Percentiles rank a stretch among this genome's conserved stretches.
Conservation (phyloP, 169 alveolate species). For the Miamiensis avidus region DNA sequence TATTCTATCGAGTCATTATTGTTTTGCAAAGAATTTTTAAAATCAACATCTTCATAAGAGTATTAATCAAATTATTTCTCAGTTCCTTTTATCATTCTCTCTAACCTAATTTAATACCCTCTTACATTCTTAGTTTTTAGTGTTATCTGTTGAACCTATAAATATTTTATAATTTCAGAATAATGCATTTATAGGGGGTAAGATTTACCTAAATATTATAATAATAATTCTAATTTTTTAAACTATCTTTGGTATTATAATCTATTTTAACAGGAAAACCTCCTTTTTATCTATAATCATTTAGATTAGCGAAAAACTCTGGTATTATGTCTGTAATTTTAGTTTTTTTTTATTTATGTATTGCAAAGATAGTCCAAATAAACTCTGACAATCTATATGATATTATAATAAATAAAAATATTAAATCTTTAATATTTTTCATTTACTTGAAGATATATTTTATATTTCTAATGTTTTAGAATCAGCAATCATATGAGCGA, state of each 20-base stretch:
- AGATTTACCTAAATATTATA: neutral
- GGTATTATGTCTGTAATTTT: neutral
- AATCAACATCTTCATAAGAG: too few species aligned
- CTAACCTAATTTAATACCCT: neutral
- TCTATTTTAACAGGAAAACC: neutral
- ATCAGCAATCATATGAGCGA: slow-evolving; percentile 35
- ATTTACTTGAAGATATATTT: slow-evolving; percentile 32
- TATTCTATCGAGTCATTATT: too few species aligned
- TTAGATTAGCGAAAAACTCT: neutral
- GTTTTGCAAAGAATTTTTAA: too few species aligned
- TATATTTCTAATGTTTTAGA: slow-evolving; percentile 20
- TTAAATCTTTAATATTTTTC: neutral
- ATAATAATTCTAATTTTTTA: too few species aligned
- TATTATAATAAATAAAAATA: too few species aligned
- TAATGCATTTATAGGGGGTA: neutral
- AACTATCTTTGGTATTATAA: too few species aligned
- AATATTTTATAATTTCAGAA: neutral
- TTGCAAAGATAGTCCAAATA: slow-evolving; percentile 13
- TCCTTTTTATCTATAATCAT: neutral
- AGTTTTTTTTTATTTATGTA: slow-evolving; percentile 18
- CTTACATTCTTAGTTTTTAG: neutral
- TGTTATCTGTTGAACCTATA: too few species aligned
- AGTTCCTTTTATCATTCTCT: neutral
- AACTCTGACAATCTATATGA: slow-evolving; percentile 1
- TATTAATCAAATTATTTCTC: too few species aligned